Conservation (phyloP, 164 flowering plant genomes). For the Kingdonia uniflora region DNA sequence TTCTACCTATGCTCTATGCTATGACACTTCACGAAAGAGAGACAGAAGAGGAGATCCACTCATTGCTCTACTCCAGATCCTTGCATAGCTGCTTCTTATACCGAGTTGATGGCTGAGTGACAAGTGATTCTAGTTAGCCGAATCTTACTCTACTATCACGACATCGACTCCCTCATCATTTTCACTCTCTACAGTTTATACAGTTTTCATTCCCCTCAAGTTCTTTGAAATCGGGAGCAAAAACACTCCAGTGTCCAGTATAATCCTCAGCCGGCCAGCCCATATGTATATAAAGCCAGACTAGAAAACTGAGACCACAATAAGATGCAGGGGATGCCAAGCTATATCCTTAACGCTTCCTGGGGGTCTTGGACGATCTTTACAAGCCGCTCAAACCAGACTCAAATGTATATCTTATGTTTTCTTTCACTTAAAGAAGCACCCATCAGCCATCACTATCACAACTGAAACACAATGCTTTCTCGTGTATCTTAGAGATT, state of each 20-base stretch:
- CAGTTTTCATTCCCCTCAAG: slow-evolving; percentile 98
- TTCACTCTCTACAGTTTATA: slow-evolving; percentile 88
- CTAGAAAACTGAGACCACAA: slow-evolving; percentile 83
- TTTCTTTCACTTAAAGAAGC: slow-evolving; percentile 97
- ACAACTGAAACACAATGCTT: slow-evolving; percentile 95
- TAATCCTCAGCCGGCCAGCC: slow-evolving; percentile 99
- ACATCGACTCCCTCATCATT: slow-evolving; percentile 94
- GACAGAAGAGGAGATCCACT: too few species aligned
- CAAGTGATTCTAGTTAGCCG: too few species aligned
- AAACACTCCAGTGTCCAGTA: slow-evolving; percentile 99
- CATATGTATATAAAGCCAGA: slow-evolving; percentile 87
- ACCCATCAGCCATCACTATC: slow-evolving; percentile 97
- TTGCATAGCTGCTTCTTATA: too few species aligned
- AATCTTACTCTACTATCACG: slow-evolving; percentile 60
- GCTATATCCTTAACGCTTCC: slow-evolving; percentile 88
- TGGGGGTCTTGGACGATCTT: slow-evolving; percentile 96
- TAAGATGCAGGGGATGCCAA: slow-evolving; percentile 97
- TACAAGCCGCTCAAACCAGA: slow-evolving; percentile 82
- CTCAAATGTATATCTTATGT: slow-evolving; percentile 98
- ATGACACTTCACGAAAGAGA: too few species aligned
- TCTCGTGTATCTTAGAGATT: slow-evolving; percentile 82
- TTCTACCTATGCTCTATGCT: too few species aligned
- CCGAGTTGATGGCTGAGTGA: too few species aligned
- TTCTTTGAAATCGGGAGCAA: slow-evolving; percentile 99
- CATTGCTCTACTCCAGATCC: too few species aligned